Conservation (phyloP, 2,329 filamentous ascomycete species). For the Leptographium procerum region DNA sequence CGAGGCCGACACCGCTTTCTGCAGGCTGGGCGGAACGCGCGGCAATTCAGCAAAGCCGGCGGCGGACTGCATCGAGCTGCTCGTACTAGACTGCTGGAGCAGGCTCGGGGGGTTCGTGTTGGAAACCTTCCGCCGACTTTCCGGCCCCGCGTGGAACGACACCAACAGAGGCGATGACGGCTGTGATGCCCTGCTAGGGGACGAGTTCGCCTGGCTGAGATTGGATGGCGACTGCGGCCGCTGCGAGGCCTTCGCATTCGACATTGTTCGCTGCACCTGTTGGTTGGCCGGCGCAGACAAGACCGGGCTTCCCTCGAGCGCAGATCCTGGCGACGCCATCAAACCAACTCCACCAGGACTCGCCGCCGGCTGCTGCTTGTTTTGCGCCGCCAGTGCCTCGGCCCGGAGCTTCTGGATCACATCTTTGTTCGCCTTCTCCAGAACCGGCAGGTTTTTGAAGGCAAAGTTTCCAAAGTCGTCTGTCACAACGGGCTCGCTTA, state of each 20-base stretch:
- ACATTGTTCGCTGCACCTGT: conserved; percentile 70
- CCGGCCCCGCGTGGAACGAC: conserved; percentile 79
- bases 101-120: conserved; percentile 78
- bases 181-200: conserved; percentile 69
- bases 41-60: conserved; percentile 53
- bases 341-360: conserved; percentile 30
- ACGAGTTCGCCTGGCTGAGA: conserved; percentile 68
- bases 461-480: conserved; percentile 96
- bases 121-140: conserved; percentile 78
- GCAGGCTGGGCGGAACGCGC: conserved; percentile 46
- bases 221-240: conserved; percentile 80
- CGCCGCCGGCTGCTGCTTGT: conserved; percentile 32
- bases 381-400: conserved; percentile 66
- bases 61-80: conserved; percentile 50
- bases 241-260: conserved; percentile 65
- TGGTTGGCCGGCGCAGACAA: conserved; percentile 42
- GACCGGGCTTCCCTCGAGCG: conserved; percentile 75
- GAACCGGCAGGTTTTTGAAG: conserved; percentile 92
- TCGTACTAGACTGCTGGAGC: conserved; percentile 60
- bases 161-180: conserved; percentile 88
- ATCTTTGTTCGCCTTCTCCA: conserved; percentile 98
- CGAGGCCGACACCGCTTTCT: conserved; percentile 37
- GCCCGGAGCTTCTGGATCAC: conserved; percentile 92
- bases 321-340: conserved; percentile 47
- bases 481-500: conserved; percentile 78